These are phyloP conservation scores for Cadophora sp. DNA, from an alignment of 2,329 filamentous ascomycete species.

Conservation along the genomic window DNA sequence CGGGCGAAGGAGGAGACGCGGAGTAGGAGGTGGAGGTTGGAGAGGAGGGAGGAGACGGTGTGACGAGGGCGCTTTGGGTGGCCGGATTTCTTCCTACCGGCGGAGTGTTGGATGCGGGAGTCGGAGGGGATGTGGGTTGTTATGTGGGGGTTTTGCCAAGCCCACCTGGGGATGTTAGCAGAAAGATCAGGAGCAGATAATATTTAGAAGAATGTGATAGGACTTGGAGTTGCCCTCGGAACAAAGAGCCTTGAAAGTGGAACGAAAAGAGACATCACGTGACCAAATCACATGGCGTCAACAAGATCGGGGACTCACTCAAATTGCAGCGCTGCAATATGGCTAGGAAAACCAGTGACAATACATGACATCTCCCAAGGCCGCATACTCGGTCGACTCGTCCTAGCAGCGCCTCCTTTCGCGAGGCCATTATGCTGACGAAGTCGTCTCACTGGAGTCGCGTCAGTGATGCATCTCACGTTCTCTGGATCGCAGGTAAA, in stretches of 20 bases:
- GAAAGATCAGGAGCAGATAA: neutral
- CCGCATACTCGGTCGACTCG: slow-evolving; percentile 68
- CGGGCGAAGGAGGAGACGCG: slow-evolving; percentile 78
- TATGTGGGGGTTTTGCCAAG: slow-evolving; percentile 83
- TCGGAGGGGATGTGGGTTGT: slow-evolving; percentile 77
- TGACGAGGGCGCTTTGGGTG: slow-evolving; percentile 62
- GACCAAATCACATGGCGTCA: slow-evolving; percentile 17
- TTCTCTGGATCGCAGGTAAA: neutral
- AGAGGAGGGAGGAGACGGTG: slow-evolving; percentile 72
- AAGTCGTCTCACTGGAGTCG: slow-evolving; percentile 67
- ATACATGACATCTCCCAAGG: slow-evolving; percentile 93
- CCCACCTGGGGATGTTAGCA: slow-evolving; percentile 68
- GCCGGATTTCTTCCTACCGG: slow-evolving; percentile 57
- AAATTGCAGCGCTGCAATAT: slow-evolving; percentile 89
- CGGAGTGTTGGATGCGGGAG: slow-evolving; percentile 63
- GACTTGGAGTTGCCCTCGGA: neutral
- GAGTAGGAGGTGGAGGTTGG: slow-evolving; percentile 82
- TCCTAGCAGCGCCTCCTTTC: slow-evolving; percentile 82
- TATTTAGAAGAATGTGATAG: neutral
- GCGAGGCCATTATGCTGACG: slow-evolving; percentile 89
- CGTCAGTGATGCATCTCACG: slow-evolving; percentile 23
- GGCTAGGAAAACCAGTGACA: slow-evolving; percentile 87
- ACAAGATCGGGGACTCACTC: slow-evolving; percentile 65
- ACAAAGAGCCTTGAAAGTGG: neutral
- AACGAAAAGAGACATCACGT: slow-evolving; percentile 17